phyloP scores from a whole-genome alignment of 352 stramenopile species.

The Phytophthora meadii region DNA sequence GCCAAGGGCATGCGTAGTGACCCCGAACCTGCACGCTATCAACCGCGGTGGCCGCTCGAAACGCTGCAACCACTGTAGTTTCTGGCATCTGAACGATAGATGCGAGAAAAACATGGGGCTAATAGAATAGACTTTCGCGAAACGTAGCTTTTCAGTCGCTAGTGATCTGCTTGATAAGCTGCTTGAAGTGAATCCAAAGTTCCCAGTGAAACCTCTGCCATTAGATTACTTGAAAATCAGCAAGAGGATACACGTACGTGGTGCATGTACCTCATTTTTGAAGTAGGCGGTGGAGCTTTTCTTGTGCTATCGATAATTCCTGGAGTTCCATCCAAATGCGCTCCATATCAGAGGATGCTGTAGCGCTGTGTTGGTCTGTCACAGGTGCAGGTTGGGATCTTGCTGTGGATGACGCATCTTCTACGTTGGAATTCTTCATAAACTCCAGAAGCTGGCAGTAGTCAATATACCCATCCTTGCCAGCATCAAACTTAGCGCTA shows the following conservation, averaged over 20 bases:
- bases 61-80: conserved; percentile 53
- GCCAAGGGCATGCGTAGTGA: conserved; percentile 64
- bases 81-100: not conserved
- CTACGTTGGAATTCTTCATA: conserved; percentile 26
- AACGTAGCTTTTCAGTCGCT: not conserved
- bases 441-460: conserved; percentile 71
- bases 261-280: conserved; percentile 14
- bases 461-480: conserved; percentile 65
- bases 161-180: conserved; percentile 19
- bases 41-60: conserved; percentile 80
- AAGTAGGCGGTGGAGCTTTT: conserved; percentile 40
- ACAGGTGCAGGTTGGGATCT: not conserved
- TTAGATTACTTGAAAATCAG: not conserved
- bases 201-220: conserved; percentile 10
- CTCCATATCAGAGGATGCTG: conserved; percentile 20
- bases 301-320: conserved; percentile 47
- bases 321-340: conserved; percentile 56
- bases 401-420: not conserved
- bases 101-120: not conserved
- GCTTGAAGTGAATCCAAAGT: conserved; percentile 33
- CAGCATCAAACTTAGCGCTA: conserved; percentile 56
- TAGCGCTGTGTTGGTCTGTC: not conserved
- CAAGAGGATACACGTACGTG: not conserved
- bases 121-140: not conserved
- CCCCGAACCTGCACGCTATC: conserved; percentile 57